Evolutionary conservation across 1,139 yeast species (phyloP).

Genomic region (Protomyces lactucae-debilis): DNA sequence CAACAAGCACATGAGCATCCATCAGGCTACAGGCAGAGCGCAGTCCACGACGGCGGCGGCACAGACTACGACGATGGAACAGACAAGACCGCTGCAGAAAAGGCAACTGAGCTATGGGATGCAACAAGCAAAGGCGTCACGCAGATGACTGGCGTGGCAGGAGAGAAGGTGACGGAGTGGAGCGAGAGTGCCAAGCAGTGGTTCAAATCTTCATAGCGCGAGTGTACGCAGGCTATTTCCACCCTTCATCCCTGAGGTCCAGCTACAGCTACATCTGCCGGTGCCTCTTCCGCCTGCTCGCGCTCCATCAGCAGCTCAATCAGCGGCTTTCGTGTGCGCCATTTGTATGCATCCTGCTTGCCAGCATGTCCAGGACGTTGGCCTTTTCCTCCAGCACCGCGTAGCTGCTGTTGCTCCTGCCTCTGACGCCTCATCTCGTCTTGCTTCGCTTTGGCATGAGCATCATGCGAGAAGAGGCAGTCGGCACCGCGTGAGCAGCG

Average conservation of each 20-base stretch:
- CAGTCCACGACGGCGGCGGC: conserved; percentile 14
- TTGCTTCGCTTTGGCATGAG: neutral
- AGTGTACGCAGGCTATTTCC: no score
- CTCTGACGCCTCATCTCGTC: neutral
- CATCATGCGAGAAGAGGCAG: conserved; percentile 8
- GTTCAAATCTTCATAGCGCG: neutral
- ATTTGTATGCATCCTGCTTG: conserved; percentile 8
- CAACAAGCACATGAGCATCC: neutral
- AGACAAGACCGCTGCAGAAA: neutral
- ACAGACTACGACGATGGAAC: conserved; percentile 12
- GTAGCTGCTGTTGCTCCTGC: neutral
- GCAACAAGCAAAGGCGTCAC: neutral
- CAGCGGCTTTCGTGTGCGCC: conserved; percentile 19
- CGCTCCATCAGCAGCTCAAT: conserved; percentile 18
- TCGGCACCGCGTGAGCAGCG: conserved; percentile 24
- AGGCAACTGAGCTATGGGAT: neutral
- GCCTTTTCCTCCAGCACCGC: no score
- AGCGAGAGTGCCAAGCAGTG: neutral
- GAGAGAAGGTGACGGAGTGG: neutral
- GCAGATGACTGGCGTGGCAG: neutral
- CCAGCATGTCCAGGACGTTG: neutral
- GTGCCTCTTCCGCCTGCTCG: conserved; percentile 8
- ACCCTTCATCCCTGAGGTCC: no score
- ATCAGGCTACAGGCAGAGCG: conserved; percentile 15
- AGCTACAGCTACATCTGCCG: neutral